Conservation (phyloP, 306 rosid genomes). For the Acacia acuminata region DNA sequence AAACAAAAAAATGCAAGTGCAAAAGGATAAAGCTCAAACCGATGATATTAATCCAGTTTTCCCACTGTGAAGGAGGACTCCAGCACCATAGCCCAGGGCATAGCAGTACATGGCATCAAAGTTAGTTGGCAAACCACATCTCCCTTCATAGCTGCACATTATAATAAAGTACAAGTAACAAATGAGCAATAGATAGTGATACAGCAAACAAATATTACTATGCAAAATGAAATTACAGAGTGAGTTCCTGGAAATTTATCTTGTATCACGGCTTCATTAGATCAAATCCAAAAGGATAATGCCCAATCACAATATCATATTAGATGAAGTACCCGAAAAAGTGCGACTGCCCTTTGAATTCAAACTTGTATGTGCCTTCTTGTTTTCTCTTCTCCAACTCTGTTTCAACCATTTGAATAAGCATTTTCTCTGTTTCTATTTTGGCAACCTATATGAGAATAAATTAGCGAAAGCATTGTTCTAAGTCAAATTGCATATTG, state of each 20-base stretch:
- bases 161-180: constrained; percentile 25
- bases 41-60: constrained; percentile 95
- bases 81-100: constrained; percentile 95
- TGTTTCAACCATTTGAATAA: constrained; percentile 94
- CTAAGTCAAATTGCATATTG: constrained; percentile 9
- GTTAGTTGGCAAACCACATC: constrained; percentile 97
- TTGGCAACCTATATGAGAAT: constrained; percentile 74
- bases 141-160: constrained; percentile 83
- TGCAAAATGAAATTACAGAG: not conserved
- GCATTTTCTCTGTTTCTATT: constrained; percentile 99
- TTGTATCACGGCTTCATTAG: not conserved
- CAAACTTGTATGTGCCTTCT: constrained; percentile 65
- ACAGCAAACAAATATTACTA: not conserved
- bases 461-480: constrained; percentile 15
- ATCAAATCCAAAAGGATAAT: not conserved
- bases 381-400: constrained; percentile 87
- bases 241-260: not conserved
- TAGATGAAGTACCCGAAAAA: constrained; percentile 81
- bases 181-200: not conserved
- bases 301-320: not conserved
- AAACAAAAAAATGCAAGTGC: not conserved
- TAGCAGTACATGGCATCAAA: constrained; percentile 92
- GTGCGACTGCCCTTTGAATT: constrained; percentile 90
- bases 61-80: constrained; percentile 90
- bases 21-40: constrained; percentile 48